phyloP scores from a whole-genome alignment of 495 filamentous ascomycete species.

The Xylaria scruposa region DNA sequence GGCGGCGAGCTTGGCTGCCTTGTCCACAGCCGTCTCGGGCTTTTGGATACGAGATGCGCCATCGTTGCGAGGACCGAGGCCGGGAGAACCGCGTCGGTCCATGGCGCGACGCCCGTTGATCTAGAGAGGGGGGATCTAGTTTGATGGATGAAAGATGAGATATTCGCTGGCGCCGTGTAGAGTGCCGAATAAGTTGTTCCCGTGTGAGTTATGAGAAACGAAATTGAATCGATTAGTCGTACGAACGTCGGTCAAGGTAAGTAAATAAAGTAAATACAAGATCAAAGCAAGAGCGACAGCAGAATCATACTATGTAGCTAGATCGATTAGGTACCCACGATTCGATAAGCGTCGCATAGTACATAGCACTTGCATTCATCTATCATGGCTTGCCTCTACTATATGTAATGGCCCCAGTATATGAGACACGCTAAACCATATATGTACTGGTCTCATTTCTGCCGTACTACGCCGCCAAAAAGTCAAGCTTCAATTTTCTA shows the following conservation, averaged over 20 bases:
- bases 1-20: slow-evolving; percentile 58
- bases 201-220: background rate
- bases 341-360: background rate
- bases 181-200: background rate
- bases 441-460: slow-evolving; percentile 28
- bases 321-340: background rate
- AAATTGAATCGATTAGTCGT: too few species aligned
- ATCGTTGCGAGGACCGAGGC: slow-evolving; percentile 62
- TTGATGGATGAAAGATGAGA: background rate
- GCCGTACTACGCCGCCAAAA: slow-evolving; percentile 39
- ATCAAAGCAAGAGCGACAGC: background rate
- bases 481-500: slow-evolving; percentile 42
- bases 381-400: background rate
- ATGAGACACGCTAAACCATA: background rate
- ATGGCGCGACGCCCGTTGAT: slow-evolving; percentile 42
- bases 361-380: background rate
- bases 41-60: slow-evolving; percentile 57
- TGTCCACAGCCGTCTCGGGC: slow-evolving; percentile 61
- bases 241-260: background rate
- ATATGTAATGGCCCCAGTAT: background rate
- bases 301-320: background rate
- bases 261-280: background rate
- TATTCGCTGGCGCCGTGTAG: background rate
- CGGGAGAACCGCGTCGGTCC: slow-evolving; percentile 51
- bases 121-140: slow-evolving; percentile 29